Percentiles rank a stretch among this genome's conserved stretches.
These are phyloP conservation scores for Cairneyella variabilis DNA, from an alignment of 495 filamentous ascomycete genomes.

Conservation along the genomic window DNA sequence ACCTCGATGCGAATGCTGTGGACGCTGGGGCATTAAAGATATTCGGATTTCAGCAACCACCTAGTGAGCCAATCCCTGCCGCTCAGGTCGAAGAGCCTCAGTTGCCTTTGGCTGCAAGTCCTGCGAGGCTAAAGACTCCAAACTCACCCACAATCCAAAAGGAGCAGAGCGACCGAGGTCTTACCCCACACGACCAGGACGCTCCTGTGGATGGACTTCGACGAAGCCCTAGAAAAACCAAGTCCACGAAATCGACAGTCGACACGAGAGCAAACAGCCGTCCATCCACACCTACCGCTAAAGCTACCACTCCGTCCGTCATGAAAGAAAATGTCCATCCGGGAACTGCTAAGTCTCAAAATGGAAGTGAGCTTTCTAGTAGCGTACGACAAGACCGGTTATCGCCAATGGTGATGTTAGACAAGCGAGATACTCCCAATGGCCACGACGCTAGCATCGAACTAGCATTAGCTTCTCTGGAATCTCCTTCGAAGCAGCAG, in stretches of 20 bases:
- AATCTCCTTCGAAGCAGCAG: slow-evolving; percentile 17
- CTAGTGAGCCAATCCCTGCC: too few relatives aligned
- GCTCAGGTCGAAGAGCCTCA: too few relatives aligned
- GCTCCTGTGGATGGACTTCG: background rate
- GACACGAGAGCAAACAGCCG: slow-evolving; percentile 17
- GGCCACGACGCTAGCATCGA: slow-evolving; percentile 25
- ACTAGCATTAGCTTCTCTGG: slow-evolving; percentile 17
- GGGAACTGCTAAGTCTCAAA: slow-evolving; percentile 2
- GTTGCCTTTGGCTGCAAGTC: too few relatives aligned
- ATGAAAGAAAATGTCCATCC: slow-evolving; percentile 12
- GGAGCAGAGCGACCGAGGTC: too few relatives aligned
- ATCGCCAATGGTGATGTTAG: slow-evolving; percentile 13
- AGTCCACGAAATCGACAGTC: too few relatives aligned
- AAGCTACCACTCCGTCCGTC: background rate
- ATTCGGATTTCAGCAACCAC: too few relatives aligned
- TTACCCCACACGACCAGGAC: background rate
- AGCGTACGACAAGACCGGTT: background rate
- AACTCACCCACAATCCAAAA: too few relatives aligned
- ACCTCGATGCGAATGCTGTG: too few relatives aligned
- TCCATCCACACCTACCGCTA: slow-evolving; percentile 3
- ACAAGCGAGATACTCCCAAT: slow-evolving; percentile 9
- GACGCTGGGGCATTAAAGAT: too few relatives aligned
- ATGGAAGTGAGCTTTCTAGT: background rate
- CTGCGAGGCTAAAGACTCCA: too few relatives aligned
- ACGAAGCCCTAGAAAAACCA: slow-evolving; percentile 9